Evolutionary conservation across 1,139 yeast genomes (phyloP).

Genomic region (Saccharomyces hybrid): DNA sequence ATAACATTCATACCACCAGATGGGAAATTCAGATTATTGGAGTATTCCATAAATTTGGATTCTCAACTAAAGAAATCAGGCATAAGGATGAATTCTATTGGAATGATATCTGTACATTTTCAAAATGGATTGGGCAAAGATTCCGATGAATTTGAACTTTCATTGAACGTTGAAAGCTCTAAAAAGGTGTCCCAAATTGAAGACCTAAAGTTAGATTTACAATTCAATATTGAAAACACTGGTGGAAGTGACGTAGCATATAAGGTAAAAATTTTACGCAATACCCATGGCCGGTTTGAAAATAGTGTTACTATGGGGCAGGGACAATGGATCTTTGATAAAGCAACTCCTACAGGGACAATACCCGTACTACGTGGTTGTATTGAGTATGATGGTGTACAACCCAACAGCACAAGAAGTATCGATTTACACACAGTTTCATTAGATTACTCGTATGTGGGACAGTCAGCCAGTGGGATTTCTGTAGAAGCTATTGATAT

Average conservation of each 20-base stretch:
- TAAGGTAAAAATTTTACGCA: slow-evolving; percentile 22
- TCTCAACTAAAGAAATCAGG: slow-evolving; percentile 6
- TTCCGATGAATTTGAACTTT: slow-evolving; percentile 70
- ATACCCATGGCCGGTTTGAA: slow-evolving; percentile 32
- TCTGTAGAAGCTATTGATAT: background rate
- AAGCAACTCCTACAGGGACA: slow-evolving; percentile 54
- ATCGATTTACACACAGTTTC: background rate
- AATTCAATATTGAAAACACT: slow-evolving; percentile 28
- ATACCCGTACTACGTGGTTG: slow-evolving; percentile 63
- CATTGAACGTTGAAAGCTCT: slow-evolving; percentile 46
- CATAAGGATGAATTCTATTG: slow-evolving; percentile 34
- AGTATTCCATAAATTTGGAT: slow-evolving; percentile 53
- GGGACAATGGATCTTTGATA: slow-evolving; percentile 70
- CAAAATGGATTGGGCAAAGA: slow-evolving; percentile 53
- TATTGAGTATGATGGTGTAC: slow-evolving; percentile 23
- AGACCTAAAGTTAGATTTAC: slow-evolving; percentile 45
- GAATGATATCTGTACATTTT: slow-evolving; percentile 54
- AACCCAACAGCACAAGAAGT: background rate
- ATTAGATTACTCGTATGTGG: background rate
- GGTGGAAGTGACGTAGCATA: slow-evolving; percentile 12
- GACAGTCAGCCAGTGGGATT: background rate
- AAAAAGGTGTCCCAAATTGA: slow-evolving; percentile 52
- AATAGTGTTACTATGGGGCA: slow-evolving; percentile 39
- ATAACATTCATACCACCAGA: slow-evolving; percentile 83
- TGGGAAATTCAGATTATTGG: slow-evolving; percentile 59